Evolutionary conservation across 768 basidiomycete genomes (phyloP).

Genomic region (Cubamyces sp.): DNA sequence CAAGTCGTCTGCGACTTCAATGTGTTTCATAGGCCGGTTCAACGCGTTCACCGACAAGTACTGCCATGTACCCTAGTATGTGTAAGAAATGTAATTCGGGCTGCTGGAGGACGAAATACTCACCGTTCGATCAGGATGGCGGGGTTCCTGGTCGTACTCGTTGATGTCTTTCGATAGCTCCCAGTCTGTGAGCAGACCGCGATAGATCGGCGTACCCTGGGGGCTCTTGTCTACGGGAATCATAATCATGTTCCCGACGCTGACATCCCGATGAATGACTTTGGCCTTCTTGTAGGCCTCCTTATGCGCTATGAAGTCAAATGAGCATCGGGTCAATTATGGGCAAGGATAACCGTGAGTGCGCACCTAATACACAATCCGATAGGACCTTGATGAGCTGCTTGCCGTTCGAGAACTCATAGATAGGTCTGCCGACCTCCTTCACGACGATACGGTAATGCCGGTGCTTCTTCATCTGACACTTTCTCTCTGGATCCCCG

Average conservation of each 20-base stretch:
- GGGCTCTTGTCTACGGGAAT: neutral
- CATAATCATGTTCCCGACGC: slow-evolving; percentile 18
- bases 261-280: slow-evolving; percentile 20
- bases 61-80: slow-evolving; percentile 28
- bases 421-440: slow-evolving; percentile 6
- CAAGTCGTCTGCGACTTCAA: slow-evolving; percentile 23
- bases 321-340: neutral
- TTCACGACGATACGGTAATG: slow-evolving; percentile 16
- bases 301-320: slow-evolving; percentile 4
- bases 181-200: slow-evolving; percentile 11
- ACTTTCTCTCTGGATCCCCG: neutral
- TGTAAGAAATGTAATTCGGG: neutral
- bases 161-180: slow-evolving; percentile 4
- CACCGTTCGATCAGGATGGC: slow-evolving; percentile 12
- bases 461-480: neutral
- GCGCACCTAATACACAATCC: neutral
- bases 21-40: slow-evolving; percentile 2
- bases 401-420: neutral
- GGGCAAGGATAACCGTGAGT: neutral
- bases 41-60: slow-evolving; percentile 24
- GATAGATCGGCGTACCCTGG: neutral
- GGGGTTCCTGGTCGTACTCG: neutral
- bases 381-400: neutral
- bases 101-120: too few relatives aligned
- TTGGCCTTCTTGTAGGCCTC: slow-evolving; percentile 5